These are phyloP conservation scores for Thinopyrum obtusiflorum DNA, from an alignment of 202 grass and related monocot genomes.

Conservation along the genomic window DNA sequence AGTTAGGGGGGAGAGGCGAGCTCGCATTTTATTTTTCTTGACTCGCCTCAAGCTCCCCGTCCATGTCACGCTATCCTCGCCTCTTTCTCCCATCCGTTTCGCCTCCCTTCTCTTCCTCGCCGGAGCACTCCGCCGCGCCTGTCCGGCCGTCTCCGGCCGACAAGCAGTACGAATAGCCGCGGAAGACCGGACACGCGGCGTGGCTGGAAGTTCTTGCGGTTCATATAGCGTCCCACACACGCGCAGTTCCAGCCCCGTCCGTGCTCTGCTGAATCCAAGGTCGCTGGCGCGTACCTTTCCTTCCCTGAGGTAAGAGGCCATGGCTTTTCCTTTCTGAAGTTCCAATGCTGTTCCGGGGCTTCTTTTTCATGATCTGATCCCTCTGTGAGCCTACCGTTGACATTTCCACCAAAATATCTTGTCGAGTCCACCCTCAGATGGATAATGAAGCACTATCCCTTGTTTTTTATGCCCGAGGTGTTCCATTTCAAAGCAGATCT, in stretches of 20 bases:
- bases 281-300: not conserved
- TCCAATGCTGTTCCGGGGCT: not conserved
- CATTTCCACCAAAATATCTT: conserved; percentile 3
- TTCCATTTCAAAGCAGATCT: not conserved
- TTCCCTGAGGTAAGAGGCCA: not conserved
- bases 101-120: not conserved
- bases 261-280: conserved; percentile 18
- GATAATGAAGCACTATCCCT: not conserved
- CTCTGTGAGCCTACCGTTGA: not conserved
- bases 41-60: conserved; percentile 13
- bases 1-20: conserved; percentile 15
- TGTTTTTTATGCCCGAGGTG: not conserved
- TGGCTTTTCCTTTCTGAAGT: not conserved
- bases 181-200: not conserved
- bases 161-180: not conserved
- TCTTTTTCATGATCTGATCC: not conserved
- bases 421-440: not conserved
- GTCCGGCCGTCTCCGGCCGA: not conserved
- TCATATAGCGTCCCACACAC: not conserved
- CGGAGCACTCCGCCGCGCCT: not conserved
- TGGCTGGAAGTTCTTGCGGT: not conserved
- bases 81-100: conserved; percentile 7
- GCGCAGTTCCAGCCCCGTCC: not conserved
- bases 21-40: not conserved
- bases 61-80: conserved; percentile 34